Base-by-base conservation (phyloP, 176 grass and related monocot genomes). In the Microstegium vimineum region DNA sequence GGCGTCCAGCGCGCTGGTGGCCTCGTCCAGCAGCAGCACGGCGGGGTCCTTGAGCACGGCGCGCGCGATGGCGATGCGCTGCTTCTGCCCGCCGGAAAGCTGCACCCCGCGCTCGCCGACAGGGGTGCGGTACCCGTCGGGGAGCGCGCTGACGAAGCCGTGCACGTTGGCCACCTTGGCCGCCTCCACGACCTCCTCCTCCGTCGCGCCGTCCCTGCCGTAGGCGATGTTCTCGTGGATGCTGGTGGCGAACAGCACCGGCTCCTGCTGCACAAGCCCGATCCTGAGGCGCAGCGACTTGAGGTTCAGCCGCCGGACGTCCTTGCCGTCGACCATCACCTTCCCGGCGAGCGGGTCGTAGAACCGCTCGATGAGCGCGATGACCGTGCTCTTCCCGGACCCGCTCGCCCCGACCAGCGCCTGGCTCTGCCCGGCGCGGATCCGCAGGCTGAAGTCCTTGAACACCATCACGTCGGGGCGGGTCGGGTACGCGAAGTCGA, bases 161-260 rank as follows among this genome's bases (percentile, higher is more conserved):
- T 97, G 91, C 49, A 87, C 89, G 83, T 97, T 97, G 14, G 94
- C 94, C 4, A 87, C 89, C 61, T 87, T 90, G 28, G 94, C 91
- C 0, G 94, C 91, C 60, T 91, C 91, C 10, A 97, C 7, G 0
- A 97, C 85, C 25, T 94, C 79, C 85, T 87, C 84, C 75, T 90
- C 94, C 33, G 89, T 94, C 8, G 78, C 89, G 41, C 84, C 86
- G 62, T 97, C 94, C 71, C 74, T 77, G 14, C 94, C 94, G 46
- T 97, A 97, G 2, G 89, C 89, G 73, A 97, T 97, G 94, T 97
- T 97, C 62, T 97, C 94, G 17, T 90, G 33, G 73, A 97, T 97
- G 91, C 79, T 88, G 43, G 84, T 32, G 15, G 94, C 91, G 75
- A 97, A 97, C 45, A 97, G 86, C 11, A 86, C 91, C 4, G 94